Base-by-base conservation (phyloP, 2,329 filamentous ascomycete species). In the Biscogniauxia sp. region DNA sequence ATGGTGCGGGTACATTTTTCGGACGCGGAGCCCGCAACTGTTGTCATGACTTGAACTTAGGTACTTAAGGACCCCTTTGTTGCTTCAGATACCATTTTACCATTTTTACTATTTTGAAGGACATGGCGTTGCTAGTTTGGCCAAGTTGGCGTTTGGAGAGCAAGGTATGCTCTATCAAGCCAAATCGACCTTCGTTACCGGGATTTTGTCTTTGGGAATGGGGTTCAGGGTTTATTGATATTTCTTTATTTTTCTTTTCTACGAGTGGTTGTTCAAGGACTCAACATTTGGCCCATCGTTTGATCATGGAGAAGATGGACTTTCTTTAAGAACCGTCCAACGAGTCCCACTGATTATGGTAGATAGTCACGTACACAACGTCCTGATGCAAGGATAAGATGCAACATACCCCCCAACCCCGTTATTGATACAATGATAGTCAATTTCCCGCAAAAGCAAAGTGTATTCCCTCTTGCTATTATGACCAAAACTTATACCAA, bases 401-500 rank as follows among this genome's bases (percentile, higher is more conserved):
- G 59, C 51, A 19, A 56, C 60, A 64, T 69, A 67, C 66, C 65
- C 51, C 28, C 51, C 28, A 52, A 51, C 58, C 63, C 26, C 25
- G 26, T 49, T 54, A 56, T 55, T 56, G 52, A 59, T 62, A 61
- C 58, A 64, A 52, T 54, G 51, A 37, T 25, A 58, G 49, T 7
- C 15, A 32, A 20, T 55, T 56, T 58, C 26, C 17, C 51, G 5
- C 41, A 11, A 20, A 50, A 11, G 5, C 13, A 45, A 45, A 45
- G 13, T 59, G 13, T 11, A 54, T 52, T 9, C 28, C 11, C 28
- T 32, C 28, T 56, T 58, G 65, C 58, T 60, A 51, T 58, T 5
- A 58, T 72, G 65, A 87, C 84, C 84, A 87, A 61, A 86, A 77
- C 72, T 78, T 83, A 72, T 84, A 86, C 84, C 84, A 85, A 23